Conservation (phyloP, 2,329 filamentous ascomycete genomes). For the Penicillium sp. region DNA sequence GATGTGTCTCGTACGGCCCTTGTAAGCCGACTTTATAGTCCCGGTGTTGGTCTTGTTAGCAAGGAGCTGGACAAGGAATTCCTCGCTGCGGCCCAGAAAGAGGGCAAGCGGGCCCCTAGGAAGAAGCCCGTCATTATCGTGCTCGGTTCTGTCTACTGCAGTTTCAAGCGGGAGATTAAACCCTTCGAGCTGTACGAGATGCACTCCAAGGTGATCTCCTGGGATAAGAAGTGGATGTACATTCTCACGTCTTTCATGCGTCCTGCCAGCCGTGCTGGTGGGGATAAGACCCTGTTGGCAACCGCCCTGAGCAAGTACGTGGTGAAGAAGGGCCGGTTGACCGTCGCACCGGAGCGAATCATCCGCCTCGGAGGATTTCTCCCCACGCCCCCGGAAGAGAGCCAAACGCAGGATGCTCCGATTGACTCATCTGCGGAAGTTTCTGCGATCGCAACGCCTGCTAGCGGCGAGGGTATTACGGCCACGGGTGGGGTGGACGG, state of each 20-base stretch:
- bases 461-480: constrained; percentile 38
- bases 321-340: constrained; percentile 79
- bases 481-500: constrained; percentile 39
- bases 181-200: constrained; percentile 73
- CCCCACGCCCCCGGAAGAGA: constrained; percentile 70
- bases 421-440: constrained; percentile 27
- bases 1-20: constrained; percentile 83
- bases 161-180: constrained; percentile 74
- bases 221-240: constrained; percentile 84
- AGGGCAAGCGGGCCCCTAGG: constrained; percentile 55
- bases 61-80: constrained; percentile 59
- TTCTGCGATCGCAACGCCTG: constrained; percentile 37
- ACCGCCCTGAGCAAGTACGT: constrained; percentile 80
- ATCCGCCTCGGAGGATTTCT: constrained; percentile 74
- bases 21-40: constrained; percentile 68
- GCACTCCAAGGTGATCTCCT: constrained; percentile 70
- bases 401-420: constrained; percentile 22
- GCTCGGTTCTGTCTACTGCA: constrained; percentile 74
- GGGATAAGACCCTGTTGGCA: constrained; percentile 69
- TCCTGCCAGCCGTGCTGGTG: constrained; percentile 49
- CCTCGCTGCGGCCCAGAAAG: constrained; percentile 55
- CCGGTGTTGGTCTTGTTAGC: constrained; percentile 59
- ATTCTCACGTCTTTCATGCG: constrained; percentile 74
- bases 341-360: constrained; percentile 78
- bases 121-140: constrained; percentile 63